Evolutionary conservation across 1,284 basidiomycete genomes (phyloP).

Genomic region (Singerocomus rubriflavus): DNA sequence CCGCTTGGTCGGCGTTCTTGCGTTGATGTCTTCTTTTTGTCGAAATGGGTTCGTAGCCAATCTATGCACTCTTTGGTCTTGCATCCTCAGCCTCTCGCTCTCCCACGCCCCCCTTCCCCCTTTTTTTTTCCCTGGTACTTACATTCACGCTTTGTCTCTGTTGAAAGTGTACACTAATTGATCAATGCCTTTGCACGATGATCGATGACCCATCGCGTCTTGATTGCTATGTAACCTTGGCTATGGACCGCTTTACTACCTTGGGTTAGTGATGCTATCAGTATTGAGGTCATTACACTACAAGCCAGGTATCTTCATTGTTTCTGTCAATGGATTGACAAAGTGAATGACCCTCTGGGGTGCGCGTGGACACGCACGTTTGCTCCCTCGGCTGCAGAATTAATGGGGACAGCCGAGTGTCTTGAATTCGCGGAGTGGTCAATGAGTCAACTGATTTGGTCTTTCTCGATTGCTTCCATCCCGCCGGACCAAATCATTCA

Average conservation of each 20-base stretch:
- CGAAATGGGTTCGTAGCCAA: constrained; percentile 26
- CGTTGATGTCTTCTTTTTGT: constrained; percentile 21
- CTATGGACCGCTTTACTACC: constrained; percentile 17
- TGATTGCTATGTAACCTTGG: constrained; percentile 31
- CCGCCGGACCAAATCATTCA: constrained; percentile 7
- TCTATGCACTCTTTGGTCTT: constrained; percentile 27
- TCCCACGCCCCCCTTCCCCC: background rate
- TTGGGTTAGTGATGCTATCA: constrained; percentile 17
- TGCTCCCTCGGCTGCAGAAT: background rate
- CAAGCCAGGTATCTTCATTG: constrained; percentile 19
- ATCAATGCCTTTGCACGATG: constrained; percentile 26
- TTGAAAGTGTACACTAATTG: constrained; percentile 33
- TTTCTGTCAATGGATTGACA: constrained; percentile 13
- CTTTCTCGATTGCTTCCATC: constrained; percentile 11
- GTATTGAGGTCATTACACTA: constrained; percentile 25
- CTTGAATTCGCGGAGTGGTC: constrained; percentile 24
- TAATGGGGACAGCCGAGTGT: constrained; percentile 4
- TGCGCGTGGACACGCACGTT: constrained; percentile 3
- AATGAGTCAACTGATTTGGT: constrained; percentile 11
- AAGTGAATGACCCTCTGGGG: constrained; percentile 2
- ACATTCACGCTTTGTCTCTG: constrained; percentile 25
- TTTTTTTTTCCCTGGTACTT: constrained; percentile 22
- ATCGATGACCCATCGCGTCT: constrained; percentile 8
- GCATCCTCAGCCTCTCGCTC: constrained; percentile 18
- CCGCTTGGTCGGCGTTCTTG: constrained; percentile 30